Evolutionary conservation across 805 yeast genomes (phyloP).

Genomic region (Candida gorgasii): DNA sequence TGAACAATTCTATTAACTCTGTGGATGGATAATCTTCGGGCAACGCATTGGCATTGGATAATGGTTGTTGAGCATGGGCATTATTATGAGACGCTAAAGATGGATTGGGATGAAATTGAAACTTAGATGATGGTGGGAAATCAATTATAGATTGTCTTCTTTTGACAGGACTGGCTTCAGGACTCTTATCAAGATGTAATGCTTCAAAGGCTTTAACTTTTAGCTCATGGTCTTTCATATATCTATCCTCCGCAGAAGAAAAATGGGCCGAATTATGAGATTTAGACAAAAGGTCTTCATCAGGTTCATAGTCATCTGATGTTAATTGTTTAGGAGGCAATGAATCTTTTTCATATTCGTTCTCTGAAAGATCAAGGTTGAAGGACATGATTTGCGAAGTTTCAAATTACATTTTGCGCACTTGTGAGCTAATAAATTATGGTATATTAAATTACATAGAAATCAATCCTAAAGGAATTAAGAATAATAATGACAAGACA

Average conservation of each 20-base stretch:
- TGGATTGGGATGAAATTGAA: conserved; percentile 17
- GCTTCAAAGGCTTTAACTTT: conserved; percentile 60
- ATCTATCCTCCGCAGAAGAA: conserved; percentile 64
- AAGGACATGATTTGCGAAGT: no score
- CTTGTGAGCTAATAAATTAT: no score
- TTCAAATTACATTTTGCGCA: background rate
- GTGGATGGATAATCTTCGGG: conserved; percentile 61
- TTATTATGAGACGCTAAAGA: conserved; percentile 16
- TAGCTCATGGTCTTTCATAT: conserved; percentile 66
- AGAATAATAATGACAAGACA: background rate
- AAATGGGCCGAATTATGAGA: conserved; percentile 53
- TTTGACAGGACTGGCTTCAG: conserved; percentile 16
- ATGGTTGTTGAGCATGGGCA: conserved; percentile 9
- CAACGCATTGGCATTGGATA: conserved; percentile 17
- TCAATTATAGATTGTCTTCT: conserved; percentile 43
- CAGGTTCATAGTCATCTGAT: conserved; percentile 13
- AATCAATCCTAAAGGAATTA: conserved; percentile 5
- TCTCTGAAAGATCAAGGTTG: conserved; percentile 3
- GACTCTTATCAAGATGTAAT: conserved; percentile 25
- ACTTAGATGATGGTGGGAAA: conserved; percentile 23
- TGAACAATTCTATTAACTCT: conserved; percentile 64
- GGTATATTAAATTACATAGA: conserved; percentile 1
- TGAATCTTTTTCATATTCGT: conserved; percentile 3
- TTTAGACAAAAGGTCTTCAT: conserved; percentile 31
- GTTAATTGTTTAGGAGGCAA: conserved; percentile 7